phyloP scores from a whole-genome alignment of 2,329 filamentous ascomycete species.

The Tympanopsis confertula region DNA sequence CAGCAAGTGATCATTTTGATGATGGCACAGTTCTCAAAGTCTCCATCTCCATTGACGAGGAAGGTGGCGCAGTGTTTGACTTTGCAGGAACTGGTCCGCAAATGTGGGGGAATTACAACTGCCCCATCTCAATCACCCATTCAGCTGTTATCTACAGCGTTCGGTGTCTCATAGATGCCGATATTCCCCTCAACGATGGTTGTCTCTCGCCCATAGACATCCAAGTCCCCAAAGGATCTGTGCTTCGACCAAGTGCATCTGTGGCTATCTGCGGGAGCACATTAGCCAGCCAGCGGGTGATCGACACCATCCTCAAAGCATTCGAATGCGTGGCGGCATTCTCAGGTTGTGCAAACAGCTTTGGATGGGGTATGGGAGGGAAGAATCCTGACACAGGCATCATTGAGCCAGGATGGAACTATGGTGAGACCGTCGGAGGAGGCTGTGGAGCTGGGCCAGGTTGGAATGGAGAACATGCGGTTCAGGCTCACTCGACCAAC shows the following conservation, averaged over 20 bases:
- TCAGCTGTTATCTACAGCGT: slow-evolving; percentile 26
- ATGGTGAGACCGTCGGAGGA: slow-evolving; percentile 21
- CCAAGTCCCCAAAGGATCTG: slow-evolving; percentile 14
- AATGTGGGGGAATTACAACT: slow-evolving; percentile 21
- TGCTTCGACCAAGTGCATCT: slow-evolving; percentile 18
- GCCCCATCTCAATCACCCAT: slow-evolving; percentile 21
- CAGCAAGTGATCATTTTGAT: slow-evolving; percentile 19
- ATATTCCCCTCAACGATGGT: slow-evolving; percentile 26
- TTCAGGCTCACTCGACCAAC: slow-evolving; percentile 24
- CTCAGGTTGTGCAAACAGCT: slow-evolving; percentile 9
- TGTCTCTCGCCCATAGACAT: slow-evolving; percentile 21
- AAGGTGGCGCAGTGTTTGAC: slow-evolving; percentile 21
- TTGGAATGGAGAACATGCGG: slow-evolving; percentile 16
- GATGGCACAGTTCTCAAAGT: slow-evolving; percentile 21
- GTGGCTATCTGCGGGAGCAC: slow-evolving; percentile 10
- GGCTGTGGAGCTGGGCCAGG: slow-evolving; percentile 15
- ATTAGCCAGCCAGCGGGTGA: slow-evolving; percentile 6
- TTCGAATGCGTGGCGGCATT: slow-evolving; percentile 7
- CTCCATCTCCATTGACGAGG: slow-evolving; percentile 15
- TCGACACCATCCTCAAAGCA: slow-evolving; percentile 10
- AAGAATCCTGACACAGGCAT: not conserved
- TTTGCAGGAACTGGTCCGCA: slow-evolving; percentile 22
- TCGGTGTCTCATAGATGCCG: slow-evolving; percentile 19
- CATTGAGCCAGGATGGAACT: slow-evolving; percentile 16
- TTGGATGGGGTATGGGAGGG: not conserved